Evolutionary conservation across 2,329 filamentous ascomycete genomes (phyloP), one percentile per base, ranked within the genome.

Genomic region (Macrophomina pseudophaseolina): DNA sequence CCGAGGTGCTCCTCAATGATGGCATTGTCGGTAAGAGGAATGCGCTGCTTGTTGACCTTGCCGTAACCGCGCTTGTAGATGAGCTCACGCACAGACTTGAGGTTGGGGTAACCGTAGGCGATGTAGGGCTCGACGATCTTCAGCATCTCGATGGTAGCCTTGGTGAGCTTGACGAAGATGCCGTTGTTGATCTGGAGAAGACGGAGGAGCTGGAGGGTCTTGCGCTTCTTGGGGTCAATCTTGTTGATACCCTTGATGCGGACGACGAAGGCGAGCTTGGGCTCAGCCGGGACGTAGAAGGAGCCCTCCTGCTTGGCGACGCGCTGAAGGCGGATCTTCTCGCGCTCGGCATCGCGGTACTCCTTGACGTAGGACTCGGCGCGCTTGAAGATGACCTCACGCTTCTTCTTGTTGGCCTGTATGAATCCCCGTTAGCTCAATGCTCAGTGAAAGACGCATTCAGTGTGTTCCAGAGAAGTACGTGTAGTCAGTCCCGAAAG

Each of bases 191-290:
- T 99, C 88, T 99, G 95, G 79, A 99, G 91, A 74, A 99, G 93
- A 88, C 95, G 94, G 82, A 99, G 94, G 70, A 99, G 92, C 87
- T 99, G 95, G 77, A 99, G 90, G 80, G 97, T 98, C 91, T 99
- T 99, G 88, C 95, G 94, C 84, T 96, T 96, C 92, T 99, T 98
- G 77, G 95, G 95, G 81, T 96, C 90, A 79, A 99, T 98, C 92
- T 99, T 99, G 92, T 98, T 98, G 93, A 99, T 98, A 97, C 94
- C 95, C 93, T 99, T 99, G 89, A 99, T 99, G 83, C 95, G 94
- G 84, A 98, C 86, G 78, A 99, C 90, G 83, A 99, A 99, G 86
- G 94, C 93, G 79, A 99, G 87, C 86, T 97, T 97, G 81, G 92
- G 85, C 89, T 99, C 93, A 72, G 92, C 94, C 72, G 93, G 90